Conservation (phyloP, 495 filamentous ascomycete species). For the Chaetomium fimeti region DNA sequence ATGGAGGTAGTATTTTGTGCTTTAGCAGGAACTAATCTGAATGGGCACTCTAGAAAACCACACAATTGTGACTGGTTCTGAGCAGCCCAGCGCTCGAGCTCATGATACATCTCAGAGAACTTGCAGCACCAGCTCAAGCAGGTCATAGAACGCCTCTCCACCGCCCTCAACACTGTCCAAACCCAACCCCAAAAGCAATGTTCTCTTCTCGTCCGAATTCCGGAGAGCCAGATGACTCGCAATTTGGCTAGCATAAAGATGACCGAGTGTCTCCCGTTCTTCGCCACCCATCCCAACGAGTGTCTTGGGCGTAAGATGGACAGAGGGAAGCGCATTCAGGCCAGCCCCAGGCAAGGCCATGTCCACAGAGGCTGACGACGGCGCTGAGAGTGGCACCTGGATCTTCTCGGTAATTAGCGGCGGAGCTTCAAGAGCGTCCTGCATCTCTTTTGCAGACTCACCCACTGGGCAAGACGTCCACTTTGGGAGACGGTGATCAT, state of each 20-base stretch:
- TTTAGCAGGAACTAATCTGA: neutral
- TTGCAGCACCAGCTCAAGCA: slow-evolving; percentile 76
- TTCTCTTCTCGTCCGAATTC: slow-evolving; percentile 71
- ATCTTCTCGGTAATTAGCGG: slow-evolving; percentile 53
- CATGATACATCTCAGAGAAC: slow-evolving; percentile 37
- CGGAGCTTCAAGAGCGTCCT: neutral
- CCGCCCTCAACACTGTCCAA: slow-evolving; percentile 61
- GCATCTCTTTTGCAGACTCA: slow-evolving; percentile 40
- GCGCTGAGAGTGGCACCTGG: slow-evolving; percentile 77
- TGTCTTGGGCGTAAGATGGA: slow-evolving; percentile 81
- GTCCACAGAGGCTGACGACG: slow-evolving; percentile 58
- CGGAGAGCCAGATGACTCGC: slow-evolving; percentile 71
- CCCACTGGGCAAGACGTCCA: slow-evolving; percentile 89
- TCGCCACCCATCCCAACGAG: slow-evolving; percentile 79
- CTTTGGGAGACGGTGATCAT: slow-evolving; percentile 84
- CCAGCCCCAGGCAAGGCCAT: slow-evolving; percentile 53
- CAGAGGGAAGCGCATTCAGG: slow-evolving; percentile 67
- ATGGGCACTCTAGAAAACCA: neutral
- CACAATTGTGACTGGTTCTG: neutral
- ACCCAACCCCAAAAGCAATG: slow-evolving; percentile 79
- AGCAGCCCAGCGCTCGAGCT: neutral
- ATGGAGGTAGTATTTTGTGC: neutral
- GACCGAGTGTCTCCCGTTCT: slow-evolving; percentile 77
- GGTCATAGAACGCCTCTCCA: slow-evolving; percentile 74
- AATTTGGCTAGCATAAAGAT: slow-evolving; percentile 85